These are phyloP conservation scores for Trichosporon coremiiforme DNA, from an alignment of 1,284 basidiomycete species.

Conservation along the genomic window DNA sequence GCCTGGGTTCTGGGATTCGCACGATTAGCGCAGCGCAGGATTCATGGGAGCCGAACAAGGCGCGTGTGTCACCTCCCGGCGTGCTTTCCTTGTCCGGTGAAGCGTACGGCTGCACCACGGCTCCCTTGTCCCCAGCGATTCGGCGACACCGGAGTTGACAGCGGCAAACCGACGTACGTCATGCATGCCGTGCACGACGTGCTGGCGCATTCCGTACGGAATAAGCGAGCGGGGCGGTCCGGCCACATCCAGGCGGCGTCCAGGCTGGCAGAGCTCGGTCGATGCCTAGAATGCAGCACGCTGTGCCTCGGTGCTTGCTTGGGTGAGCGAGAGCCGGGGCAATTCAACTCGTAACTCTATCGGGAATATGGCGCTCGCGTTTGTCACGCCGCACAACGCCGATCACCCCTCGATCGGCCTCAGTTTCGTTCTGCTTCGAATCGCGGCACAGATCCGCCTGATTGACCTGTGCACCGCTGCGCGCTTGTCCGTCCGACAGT, in stretches of 20 bases:
- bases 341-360: neutral
- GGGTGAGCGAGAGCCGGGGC: neutral
- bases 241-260: constrained; percentile 3
- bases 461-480: neutral
- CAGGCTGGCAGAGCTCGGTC: neutral
- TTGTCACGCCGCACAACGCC: constrained; percentile 10
- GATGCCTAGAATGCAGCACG: neutral
- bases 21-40: neutral
- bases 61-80: neutral
- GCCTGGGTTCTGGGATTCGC: neutral
- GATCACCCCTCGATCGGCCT: neutral
- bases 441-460: neutral
- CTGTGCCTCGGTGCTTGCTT: neutral
- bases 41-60: neutral
- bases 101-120: neutral
- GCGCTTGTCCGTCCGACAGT: neutral
- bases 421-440: neutral
- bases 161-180: constrained; percentile 1
- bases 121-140: neutral
- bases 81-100: neutral
- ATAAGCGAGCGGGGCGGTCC: neutral
- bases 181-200: neutral
- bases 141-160: neutral
- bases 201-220: neutral
- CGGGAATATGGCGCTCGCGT: neutral